Base-by-base conservation (phyloP, 176 grass and related monocot genomes). In the Hsuehochloa calcarea region DNA sequence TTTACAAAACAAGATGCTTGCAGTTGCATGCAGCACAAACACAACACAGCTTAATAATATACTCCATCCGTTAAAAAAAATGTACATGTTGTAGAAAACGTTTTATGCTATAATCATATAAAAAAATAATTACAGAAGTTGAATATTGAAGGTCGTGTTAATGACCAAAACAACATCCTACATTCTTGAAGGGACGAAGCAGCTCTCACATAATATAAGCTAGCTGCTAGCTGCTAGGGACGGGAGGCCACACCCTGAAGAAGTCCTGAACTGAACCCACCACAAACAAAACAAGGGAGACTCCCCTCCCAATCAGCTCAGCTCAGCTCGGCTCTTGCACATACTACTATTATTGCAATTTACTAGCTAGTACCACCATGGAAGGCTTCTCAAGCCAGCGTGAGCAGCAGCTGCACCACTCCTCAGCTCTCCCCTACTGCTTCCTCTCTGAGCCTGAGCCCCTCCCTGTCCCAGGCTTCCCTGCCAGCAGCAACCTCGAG, bases 401-500 rank as follows among this genome's bases (percentile, higher is more conserved):
- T 49, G 70, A 49, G 44, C 77, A 80, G n/a, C 66, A 82, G 51
- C 73, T 50, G 23, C 49, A 55, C 49, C 50, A 55, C 9, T 54
- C 71, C 50, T 75, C 72, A 35, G 7, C 49, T n/a, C 72, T 55
- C 49, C 51, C 66, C 15, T 82, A 60, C 80, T 71, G 52, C 20
- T 40, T 38, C 31, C 10, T 58, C 25, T 37, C 31, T 58, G 31
- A 27, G 37, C 50, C 79, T 58, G 50, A 70, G 35, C 49, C 65
- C 40, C 49, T 71, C 37, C 50, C 23, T 20, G 16, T 23, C 73
- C 73, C 13, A 82, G 20, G 51, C 80, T 82, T 70, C 23, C 37
- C 34, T 82, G n/a, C n/a, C 7, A 39, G 10, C 63, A 67, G 10
- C n/a, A 49, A 65, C 62, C 40, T 68, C 68, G 64, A 80, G 29